phyloP scores from a whole-genome alignment of 306 rosid species.

The Gleditsia sinensis region DNA sequence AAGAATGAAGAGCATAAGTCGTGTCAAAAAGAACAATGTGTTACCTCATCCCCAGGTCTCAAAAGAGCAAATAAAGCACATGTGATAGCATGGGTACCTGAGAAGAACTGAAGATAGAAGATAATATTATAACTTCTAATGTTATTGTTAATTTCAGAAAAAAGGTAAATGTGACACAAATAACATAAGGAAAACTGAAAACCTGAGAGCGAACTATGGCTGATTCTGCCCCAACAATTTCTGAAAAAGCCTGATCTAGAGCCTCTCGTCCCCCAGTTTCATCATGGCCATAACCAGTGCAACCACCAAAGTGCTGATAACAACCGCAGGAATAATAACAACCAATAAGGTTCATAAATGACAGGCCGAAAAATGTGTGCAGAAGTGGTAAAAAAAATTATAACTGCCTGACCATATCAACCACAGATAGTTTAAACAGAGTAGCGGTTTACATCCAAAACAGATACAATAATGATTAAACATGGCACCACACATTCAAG shows the following conservation, averaged over 20 bases:
- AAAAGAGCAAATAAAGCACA: conserved; percentile 84
- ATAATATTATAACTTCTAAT: conserved; percentile 14
- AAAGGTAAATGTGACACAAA: conserved; percentile 18
- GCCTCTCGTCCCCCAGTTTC: conserved; percentile 98
- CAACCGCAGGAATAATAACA: conserved; percentile 13
- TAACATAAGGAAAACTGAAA: conserved; percentile 29
- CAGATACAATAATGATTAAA: neutral
- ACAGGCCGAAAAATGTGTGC: conserved; percentile 5
- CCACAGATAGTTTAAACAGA: neutral
- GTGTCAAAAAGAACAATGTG: conserved; percentile 21
- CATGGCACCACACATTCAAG: neutral
- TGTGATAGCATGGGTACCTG: conserved; percentile 96
- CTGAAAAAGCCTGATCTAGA: conserved; percentile 91
- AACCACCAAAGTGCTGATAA: conserved; percentile 84
- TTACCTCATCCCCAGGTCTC: conserved; percentile 97
- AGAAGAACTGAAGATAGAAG: conserved; percentile 74
- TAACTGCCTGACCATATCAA: neutral
- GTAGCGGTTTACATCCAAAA: conserved; percentile 3
- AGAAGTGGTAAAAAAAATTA: neutral
- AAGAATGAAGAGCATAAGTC: conserved; percentile 24
- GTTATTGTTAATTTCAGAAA: neutral
- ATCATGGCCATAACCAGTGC: conserved; percentile 97
- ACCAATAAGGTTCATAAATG: conserved; percentile 5
- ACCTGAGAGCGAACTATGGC: conserved; percentile 98
- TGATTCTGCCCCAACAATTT: conserved; percentile 88